Evolutionary conservation across 352 stramenopile species (phyloP), one percentile per base, ranked within the genome.

Genomic region (Globisporangium middletonii): DNA sequence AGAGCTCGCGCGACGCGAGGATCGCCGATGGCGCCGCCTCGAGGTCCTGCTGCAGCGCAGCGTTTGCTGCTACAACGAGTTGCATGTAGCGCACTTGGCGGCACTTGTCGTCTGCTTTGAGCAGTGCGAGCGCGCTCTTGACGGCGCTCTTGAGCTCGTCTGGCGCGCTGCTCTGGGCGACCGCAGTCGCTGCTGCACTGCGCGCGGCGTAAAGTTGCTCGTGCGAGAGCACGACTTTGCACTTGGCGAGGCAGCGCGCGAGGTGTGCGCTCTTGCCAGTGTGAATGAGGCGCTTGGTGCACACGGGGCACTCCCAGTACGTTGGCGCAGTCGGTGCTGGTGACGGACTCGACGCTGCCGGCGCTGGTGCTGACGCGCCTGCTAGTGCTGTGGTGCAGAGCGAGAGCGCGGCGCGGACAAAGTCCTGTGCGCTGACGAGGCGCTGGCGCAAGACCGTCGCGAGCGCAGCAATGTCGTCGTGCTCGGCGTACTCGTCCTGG

Each of bases 251-350:
- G 16, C 57, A 63, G 1, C 50, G 57, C 16, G 16, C 43, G 11
- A 42, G 18, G 28, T 63, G 57, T 8, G 57, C 57, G 44, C 50
- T 42, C 19, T 63, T 56, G 12, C 50, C 57, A 11, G 57, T 53
- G 23, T 50, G 33, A 0, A 63, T 27, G 23, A 63, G 51, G 1
- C 50, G 43, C 43, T 54, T 63, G 15, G 41, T 19, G 35, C 57
- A 63, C 18, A 63, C 42, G 4, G 57, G 50, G 2, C 57, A 63
- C 42, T 56, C 50, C 57, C 58, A 64, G 45, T 64, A 64, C 37
- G 37, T 55, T 6, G 26, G 12, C n/a, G 43, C 43, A 42, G 0
- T 2, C 13, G 23, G 15, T 11, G 28, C n/a, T 43, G 37, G 4
- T 23, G 53, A 26, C n/a, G 8, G 16, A 23, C 33, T 33, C 30